Conservation (phyloP, 2,329 filamentous ascomycete species). For the Claviceps sp. region DNA sequence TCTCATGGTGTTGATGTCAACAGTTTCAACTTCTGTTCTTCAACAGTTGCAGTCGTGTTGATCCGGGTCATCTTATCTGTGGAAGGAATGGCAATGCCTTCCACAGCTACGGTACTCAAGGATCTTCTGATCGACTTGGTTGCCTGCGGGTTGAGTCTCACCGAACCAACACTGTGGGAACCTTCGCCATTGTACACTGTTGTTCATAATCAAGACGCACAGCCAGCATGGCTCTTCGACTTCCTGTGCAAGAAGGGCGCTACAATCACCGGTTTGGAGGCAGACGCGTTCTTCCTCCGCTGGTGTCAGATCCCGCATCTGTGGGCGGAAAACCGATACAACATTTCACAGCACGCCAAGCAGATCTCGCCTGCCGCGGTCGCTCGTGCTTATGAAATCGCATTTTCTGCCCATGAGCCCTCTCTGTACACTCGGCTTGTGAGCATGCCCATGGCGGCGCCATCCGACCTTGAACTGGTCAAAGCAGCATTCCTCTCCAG, state of each 20-base stretch:
- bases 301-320: neutral
- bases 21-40: neutral
- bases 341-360: neutral
- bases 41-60: neutral
- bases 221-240: neutral
- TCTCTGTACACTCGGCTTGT: neutral
- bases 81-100: neutral
- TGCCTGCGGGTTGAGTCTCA: neutral
- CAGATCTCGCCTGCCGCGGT: neutral
- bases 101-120: neutral
- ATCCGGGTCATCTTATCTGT: neutral
- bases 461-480: neutral
- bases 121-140: neutral
- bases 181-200: neutral
- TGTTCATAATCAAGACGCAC: neutral
- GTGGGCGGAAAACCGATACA: neutral
- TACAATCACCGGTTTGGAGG: neutral
- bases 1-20: neutral
- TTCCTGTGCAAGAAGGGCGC: neutral
- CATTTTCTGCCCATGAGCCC: neutral
- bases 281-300: neutral
- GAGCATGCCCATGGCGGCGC: neutral
- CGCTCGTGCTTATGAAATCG: neutral
- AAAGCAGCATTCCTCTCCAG: neutral
- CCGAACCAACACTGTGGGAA: neutral